Conservation (phyloP, 106 monocot genomes). For the Chionographis japonica region DNA sequence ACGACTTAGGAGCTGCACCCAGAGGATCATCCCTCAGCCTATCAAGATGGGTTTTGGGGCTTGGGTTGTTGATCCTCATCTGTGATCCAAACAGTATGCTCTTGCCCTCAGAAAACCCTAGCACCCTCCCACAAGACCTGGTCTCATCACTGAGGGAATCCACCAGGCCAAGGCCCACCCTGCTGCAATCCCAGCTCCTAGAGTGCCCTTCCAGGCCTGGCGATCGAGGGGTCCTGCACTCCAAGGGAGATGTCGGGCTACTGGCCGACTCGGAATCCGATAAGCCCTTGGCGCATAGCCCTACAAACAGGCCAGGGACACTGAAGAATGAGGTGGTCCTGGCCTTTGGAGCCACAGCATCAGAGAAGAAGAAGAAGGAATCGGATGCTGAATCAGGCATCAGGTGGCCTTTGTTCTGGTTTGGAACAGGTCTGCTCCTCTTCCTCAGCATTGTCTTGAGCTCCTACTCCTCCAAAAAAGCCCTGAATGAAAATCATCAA, state of each 20-base stretch:
- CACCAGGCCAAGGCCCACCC: slow-evolving; percentile 38
- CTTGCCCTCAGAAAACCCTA: slow-evolving; percentile 8
- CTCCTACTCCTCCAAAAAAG: too few relatives aligned
- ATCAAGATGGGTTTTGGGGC: slow-evolving; percentile 1
- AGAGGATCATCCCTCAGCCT: neutral
- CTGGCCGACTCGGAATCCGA: slow-evolving; percentile 15
- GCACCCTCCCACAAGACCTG: neutral
- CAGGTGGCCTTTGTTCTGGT: slow-evolving; percentile 6
- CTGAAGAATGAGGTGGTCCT: slow-evolving; percentile 22
- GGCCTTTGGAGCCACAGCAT: neutral
- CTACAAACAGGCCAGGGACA: slow-evolving; percentile 23
- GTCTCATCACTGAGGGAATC: slow-evolving; percentile 23
- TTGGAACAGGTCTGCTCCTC: slow-evolving; percentile 19
- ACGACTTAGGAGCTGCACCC: slow-evolving; percentile 4
- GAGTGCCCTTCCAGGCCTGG: slow-evolving; percentile 5
- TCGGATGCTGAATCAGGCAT: neutral
- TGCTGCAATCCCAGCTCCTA: slow-evolving; percentile 25
- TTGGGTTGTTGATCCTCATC: slow-evolving; percentile 19
- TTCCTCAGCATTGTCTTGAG: slow-evolving; percentile 21
- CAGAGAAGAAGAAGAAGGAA: neutral
- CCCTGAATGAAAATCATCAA: too few relatives aligned
- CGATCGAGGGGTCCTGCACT: slow-evolving; percentile 29
- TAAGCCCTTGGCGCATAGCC: slow-evolving; percentile 15
- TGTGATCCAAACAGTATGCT: slow-evolving; percentile 24
- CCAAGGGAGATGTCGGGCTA: slow-evolving; percentile 45